Base-by-base conservation (phyloP, 352 stramenopile species). In the Phytophthora boehmeriae region DNA sequence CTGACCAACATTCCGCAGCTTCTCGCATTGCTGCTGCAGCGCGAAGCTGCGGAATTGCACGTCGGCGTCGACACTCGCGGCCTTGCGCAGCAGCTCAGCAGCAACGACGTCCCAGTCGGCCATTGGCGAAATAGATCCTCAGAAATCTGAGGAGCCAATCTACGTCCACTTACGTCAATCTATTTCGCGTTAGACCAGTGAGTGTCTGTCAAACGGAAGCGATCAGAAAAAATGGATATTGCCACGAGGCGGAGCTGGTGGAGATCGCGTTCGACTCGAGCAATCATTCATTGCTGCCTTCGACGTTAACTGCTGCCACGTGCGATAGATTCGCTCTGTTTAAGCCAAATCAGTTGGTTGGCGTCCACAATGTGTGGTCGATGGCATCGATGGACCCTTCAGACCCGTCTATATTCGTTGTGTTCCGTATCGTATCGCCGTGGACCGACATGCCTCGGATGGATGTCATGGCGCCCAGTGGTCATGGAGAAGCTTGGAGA, bases 11-110 rank as follows among this genome's bases (percentile, higher is more conserved):
- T 25, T 51, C 50, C 78, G 43, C 10, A 89, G 50, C 36, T 75
- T 59, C 17, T 75, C 61, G 56, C 79, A 85, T 55, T 83, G 73
- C 8, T 55, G 42, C 27, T 69, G 63, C 28, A 80, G 19, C 10
- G 71, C 32, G 13, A 66, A 36, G 0, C 28, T 57, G 30, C 80
- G 76, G n/a, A 87, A 63, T 9, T 54, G 56, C 20, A 67, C 69
- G 49, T 88, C 80, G n/a, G 66, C 41, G 22, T 78, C 68, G 36
- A 63, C 45, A 35, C 25, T 62, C 10, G 47, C n/a, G 59, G 50
- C 44, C 19, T 23, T 60, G 45, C 64, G 64, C 49, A 66, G 42
- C 10, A 76, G 51, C 51, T 62, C 25, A 3, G 54, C 45, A 5
- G 55, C 22, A 5, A 58, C 22, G 23, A 5, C 28, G 50, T 73